Conservation (phyloP, 2,329 filamentous ascomycete species). For the Scedosporium dehoogii region DNA sequence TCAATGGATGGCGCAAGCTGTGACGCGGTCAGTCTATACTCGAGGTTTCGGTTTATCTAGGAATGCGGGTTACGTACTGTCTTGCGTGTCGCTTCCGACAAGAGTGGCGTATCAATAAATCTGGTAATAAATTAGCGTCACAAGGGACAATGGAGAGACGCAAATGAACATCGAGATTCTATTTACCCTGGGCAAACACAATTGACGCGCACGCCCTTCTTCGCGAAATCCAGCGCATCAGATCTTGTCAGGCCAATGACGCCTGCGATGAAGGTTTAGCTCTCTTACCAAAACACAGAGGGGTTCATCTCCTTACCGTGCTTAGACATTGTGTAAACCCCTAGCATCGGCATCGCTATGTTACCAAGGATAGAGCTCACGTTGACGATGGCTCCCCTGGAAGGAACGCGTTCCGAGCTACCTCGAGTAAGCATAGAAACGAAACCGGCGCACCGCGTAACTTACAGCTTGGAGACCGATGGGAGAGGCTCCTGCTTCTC, state of each 20-base stretch:
- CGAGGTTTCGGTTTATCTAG: too few species aligned
- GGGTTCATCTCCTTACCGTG: not conserved
- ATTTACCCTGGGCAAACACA: not conserved
- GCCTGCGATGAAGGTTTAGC: not conserved
- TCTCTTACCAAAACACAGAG: not conserved
- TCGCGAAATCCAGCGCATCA: not conserved
- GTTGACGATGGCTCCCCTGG: not conserved
- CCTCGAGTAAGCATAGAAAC: not conserved
- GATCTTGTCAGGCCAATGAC: not conserved
- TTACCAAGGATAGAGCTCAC: not conserved
- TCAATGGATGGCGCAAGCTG: conserved; percentile 1
- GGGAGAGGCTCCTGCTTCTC: conserved; percentile 4
- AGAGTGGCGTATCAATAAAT: conserved; percentile 1
- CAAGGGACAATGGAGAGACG: not conserved
- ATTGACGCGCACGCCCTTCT: not conserved
- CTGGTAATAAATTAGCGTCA: not conserved
- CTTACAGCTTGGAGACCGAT: not conserved
- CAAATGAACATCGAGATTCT: not conserved
- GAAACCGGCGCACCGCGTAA: not conserved
- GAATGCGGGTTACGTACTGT: not conserved
- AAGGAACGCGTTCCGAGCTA: not conserved
- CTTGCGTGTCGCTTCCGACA: not conserved
- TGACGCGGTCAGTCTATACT: too few species aligned
- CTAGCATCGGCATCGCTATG: not conserved
- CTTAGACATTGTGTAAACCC: conserved; percentile 2